Evolutionary conservation across 2,329 filamentous ascomycete genomes (phyloP), one percentile per base, ranked within the genome.

Genomic region (Ascochyta lentis): DNA sequence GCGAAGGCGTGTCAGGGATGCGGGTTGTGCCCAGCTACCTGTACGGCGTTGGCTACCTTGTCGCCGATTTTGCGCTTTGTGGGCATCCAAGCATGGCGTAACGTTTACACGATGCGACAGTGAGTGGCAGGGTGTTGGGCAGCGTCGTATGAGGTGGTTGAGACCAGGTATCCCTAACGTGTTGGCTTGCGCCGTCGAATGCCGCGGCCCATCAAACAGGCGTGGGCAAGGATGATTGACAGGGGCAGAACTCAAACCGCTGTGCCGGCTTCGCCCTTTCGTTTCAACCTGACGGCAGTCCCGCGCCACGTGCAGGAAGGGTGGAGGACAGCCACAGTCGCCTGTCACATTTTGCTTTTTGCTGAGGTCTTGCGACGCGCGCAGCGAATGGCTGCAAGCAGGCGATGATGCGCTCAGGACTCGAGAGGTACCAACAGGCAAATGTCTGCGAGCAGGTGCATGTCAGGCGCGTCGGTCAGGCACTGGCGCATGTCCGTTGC

Each of bases 211-310:
- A 60, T 60, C 47, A 48, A 51, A 51, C 42, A 51, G 26, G 31
- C 37, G 16, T 38, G 42, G 13, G 44, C 50, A 51, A 53, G 56
- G 66, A 60, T 65, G 60, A 54, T 59, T 62, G 56, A 54, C 56
- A 64, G 60, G 58, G 60, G 57, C 44, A 44, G 42, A 60, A 63
- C 58, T 55, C 57, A 52, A 65, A 69, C 69, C 68, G 61, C 49
- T 44, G 53, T 54, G 60, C 59, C 64, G 69, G 69, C 63, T 65
- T 62, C 49, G 58, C 56, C 51, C 54, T 65, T 61, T 47, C 22
- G 68, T 66, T 71, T 70, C 66, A 64, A 61, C 55, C 57, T 64
- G 53, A 58, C 60, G 58, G 60, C 55, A 51, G 56, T 58, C 54
- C 58, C 54, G 54, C 63, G 65, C 66, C 68, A 68, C 66, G 66